A percentile compares a stretch with the other conserved stretches of the same genome.
Evolutionary conservation across 2,329 filamentous ascomycete species (phyloP).

Genomic region (Ophiostoma quercus): DNA sequence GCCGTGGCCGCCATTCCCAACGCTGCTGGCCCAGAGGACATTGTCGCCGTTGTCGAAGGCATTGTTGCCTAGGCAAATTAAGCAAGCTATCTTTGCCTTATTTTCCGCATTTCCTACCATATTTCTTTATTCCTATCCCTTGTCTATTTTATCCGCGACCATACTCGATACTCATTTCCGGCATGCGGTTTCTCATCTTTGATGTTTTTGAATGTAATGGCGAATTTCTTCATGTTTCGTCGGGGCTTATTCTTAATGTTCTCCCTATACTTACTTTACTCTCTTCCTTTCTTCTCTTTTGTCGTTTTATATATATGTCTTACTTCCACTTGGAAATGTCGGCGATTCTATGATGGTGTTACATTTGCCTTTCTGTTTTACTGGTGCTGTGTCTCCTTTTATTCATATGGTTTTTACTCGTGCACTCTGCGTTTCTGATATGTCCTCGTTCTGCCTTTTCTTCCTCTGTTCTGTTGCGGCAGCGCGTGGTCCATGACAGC

Average conservation of each 20-base stretch:
- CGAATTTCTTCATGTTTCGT: neutral
- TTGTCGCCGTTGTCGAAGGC: conserved; percentile 14
- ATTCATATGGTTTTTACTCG: conserved; percentile 14
- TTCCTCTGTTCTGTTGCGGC: neutral
- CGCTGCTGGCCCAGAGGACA: conserved; percentile 10
- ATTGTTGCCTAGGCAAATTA: neutral
- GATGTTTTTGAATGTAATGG: neutral
- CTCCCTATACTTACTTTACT: no score
- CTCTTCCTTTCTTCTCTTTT: neutral
- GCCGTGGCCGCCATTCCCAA: conserved; percentile 17
- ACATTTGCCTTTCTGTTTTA: conserved; percentile 10
- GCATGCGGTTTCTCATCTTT: neutral
- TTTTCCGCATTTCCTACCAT: neutral
- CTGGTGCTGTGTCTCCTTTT: neutral
- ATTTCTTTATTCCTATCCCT: no score
- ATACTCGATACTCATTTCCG: neutral
- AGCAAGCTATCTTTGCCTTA: neutral
- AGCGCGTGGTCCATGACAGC: neutral
- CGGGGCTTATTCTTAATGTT: neutral
- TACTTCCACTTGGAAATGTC: conserved; percentile 15
- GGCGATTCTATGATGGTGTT: conserved; percentile 16
- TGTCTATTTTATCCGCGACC: neutral
- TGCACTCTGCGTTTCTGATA: neutral
- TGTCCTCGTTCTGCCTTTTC: neutral
- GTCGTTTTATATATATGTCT: conserved; percentile 7